Conservation (phyloP, 139 green algal species). For the Chlamydomonas sp. region DNA sequence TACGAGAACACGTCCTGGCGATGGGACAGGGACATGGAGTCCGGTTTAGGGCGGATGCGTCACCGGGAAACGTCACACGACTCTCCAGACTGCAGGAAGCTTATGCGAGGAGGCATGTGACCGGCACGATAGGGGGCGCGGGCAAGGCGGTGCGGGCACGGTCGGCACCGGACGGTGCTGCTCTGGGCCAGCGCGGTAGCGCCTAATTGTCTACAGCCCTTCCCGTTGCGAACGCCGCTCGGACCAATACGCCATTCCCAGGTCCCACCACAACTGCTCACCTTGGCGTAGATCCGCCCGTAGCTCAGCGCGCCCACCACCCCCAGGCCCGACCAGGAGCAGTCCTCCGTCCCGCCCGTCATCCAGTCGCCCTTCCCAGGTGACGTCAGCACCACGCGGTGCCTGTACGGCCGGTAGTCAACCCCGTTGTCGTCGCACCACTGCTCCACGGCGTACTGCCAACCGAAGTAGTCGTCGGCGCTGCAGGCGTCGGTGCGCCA, state of each 20-base stretch:
- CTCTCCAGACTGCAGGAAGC: no score
- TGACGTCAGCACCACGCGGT: slow-evolving; percentile 9
- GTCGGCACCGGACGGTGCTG: neutral
- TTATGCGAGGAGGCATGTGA: no score
- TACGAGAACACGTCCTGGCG: slow-evolving; percentile 17
- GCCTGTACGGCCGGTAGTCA: neutral
- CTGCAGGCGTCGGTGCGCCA: neutral
- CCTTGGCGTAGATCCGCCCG: neutral
- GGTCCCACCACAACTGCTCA: neutral
- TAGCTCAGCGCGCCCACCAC: neutral
- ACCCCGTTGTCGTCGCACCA: neutral
- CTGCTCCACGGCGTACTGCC: slow-evolving; percentile 5
- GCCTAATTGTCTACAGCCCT: no score
- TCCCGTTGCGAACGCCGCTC: no score
- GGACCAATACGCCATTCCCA: no score
- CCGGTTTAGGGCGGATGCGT: neutral
- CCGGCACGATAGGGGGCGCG: no score
- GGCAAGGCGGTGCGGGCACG: no score
- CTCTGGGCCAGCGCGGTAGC: neutral
- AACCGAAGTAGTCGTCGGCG: slow-evolving; percentile 2
- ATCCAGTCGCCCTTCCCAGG: slow-evolving; percentile 3
- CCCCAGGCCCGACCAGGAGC: slow-evolving; percentile 3
- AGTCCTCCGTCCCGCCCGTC: neutral
- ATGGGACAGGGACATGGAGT: neutral
- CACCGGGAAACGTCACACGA: neutral